These are phyloP conservation scores for Scenedesmus sp. DNA, from an alignment of 163 green algal genomes.

Conservation along the genomic window DNA sequence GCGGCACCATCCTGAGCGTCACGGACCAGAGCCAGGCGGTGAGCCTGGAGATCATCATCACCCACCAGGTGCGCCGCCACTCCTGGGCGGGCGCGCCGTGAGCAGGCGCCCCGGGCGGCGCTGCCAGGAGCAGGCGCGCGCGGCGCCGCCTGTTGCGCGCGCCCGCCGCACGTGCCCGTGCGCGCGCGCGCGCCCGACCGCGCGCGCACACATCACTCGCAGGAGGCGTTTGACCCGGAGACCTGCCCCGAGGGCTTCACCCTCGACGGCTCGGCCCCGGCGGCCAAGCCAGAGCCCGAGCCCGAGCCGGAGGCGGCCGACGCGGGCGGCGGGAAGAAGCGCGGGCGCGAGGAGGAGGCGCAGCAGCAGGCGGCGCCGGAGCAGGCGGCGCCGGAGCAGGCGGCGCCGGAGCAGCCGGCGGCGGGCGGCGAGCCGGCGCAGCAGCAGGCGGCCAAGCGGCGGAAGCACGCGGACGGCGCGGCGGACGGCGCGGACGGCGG, in stretches of 20 bases:
- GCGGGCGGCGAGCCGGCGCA: background rate
- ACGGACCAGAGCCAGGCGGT: conserved; percentile 75
- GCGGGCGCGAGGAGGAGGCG: conserved; percentile 1
- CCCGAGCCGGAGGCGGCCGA: background rate
- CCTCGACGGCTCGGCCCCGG: conserved; percentile 4
- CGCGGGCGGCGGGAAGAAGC: conserved; percentile 1
- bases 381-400: conserved; percentile 1
- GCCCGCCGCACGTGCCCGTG: too few species aligned
- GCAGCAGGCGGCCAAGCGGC: too few species aligned
- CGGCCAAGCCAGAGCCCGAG: background rate
- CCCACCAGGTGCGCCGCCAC: conserved; percentile 23
- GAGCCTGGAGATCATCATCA: conserved; percentile 19
- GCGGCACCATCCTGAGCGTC: conserved; percentile 70
- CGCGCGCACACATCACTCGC: too few species aligned
- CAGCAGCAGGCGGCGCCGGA: background rate
- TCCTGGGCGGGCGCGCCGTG: background rate
- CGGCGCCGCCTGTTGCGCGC: background rate
- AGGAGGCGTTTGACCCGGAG: conserved; percentile 19
- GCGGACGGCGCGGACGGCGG: conserved; percentile 6
- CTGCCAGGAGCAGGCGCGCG: background rate
- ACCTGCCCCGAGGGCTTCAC: conserved; percentile 41
- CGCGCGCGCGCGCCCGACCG: too few species aligned
- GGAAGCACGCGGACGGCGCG: background rate
- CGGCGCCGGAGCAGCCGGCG: background rate
- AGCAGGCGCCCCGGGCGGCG: too few species aligned